Conservation (phyloP, 1,139 yeast genomes). For the Debaryomycetaceae sp. region DNA sequence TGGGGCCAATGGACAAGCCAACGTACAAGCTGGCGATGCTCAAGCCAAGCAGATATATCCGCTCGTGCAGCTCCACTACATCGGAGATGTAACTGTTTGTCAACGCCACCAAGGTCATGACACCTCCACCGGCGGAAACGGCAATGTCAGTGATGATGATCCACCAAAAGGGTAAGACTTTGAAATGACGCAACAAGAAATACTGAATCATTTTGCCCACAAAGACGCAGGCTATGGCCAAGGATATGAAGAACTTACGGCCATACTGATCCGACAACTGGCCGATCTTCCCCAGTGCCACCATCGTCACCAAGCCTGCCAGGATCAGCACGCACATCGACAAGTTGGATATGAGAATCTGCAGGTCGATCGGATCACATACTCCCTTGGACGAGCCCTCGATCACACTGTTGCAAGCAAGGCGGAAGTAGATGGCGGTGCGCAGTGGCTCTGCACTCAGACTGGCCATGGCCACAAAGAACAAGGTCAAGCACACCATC, state of each 20-base stretch:
- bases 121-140: constrained; percentile 54
- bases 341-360: constrained; percentile 33
- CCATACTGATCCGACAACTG: constrained; percentile 65
- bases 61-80: constrained; percentile 49
- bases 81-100: constrained; percentile 62
- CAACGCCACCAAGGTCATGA: constrained; percentile 46
- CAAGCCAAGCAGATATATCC: constrained; percentile 55
- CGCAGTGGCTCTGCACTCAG: constrained; percentile 32
- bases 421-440: constrained; percentile 29
- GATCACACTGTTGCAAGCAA: constrained; percentile 32
- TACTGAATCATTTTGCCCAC: constrained; percentile 24
- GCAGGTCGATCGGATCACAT: constrained; percentile 32
- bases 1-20: constrained; percentile 65
- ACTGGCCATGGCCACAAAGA: constrained; percentile 25
- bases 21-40: constrained; percentile 53
- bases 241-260: constrained; percentile 42
- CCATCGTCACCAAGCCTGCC: constrained; percentile 26
- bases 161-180: constrained; percentile 28
- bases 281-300: constrained; percentile 49
- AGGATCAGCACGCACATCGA: constrained; percentile 25
- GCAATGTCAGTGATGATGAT: constrained; percentile 35
- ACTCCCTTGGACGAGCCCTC: constrained; percentile 8
- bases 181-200: constrained; percentile 24
- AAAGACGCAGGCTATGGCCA: constrained; percentile 24
- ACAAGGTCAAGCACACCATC: constrained; percentile 25